Base-by-base conservation (phyloP, 1,284 basidiomycete genomes). In the Pascua guehoae region DNA sequence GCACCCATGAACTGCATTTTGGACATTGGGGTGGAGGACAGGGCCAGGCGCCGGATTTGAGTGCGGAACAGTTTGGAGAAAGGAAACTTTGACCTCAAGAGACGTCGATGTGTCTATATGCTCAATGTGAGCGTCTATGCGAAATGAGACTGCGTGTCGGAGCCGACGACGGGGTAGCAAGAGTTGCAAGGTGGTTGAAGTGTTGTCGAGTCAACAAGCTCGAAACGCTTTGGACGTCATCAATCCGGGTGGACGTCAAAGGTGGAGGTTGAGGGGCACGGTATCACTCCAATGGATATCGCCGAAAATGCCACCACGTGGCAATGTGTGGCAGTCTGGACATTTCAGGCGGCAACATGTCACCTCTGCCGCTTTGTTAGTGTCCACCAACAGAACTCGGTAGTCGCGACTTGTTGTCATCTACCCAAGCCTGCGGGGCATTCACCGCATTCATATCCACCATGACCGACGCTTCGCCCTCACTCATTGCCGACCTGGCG, bases 401-500 rank as follows among this genome's bases (percentile, higher is more conserved):
- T n/a, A 43, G 24, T 8, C 41, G 15, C n/a, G 41, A 43, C 41
- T 43, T n/a, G 15, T 14, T 43, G 41, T 43, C 15, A n/a, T 43
- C 15, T n/a, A 12, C 12, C 12, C 40, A 12, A 9, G 12, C n/a
- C 40, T 41, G n/a, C 40, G 40, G 12, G 15, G 41, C 41, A 43
- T n/a, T 9, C 14, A 43, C 45, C 2, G 8, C 52, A 39, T 12
- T 39, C 16, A 41, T 9, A 45, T 37, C 38, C 54, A 54, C 49
- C 47, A 72, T 70, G 70, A 57, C 64, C 43, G 61, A 58, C 59
- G 43, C 60, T 14, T 54, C 60, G 38, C 51, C 56, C n/a, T 70
- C 69, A 44, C 63, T 73, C 40, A 48, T 75, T 37, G 54, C 62
- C 59, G 66, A 67, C 37, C 71, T 78, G 3, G 58, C 73, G 18